Base-by-base conservation (phyloP, 1,139 yeast species). In the Scheffersomyces parashehatae region DNA sequence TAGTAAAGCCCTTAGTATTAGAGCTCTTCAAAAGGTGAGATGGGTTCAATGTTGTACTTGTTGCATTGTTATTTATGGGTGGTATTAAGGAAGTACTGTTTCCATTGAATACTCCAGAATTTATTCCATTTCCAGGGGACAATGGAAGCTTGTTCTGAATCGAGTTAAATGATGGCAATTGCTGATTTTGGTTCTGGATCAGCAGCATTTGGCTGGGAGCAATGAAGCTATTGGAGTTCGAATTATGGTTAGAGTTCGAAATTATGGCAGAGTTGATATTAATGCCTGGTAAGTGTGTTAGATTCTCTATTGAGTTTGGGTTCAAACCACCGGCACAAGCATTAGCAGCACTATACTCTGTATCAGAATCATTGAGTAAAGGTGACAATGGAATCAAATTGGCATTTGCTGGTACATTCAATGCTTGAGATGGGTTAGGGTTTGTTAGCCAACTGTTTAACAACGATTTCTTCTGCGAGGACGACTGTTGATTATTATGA, bases 361-460 rank as follows among this genome's bases (percentile, higher is more conserved):
- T 53, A 31, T 66, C 70, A 9, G 60, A 53, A 41, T 67, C 75
- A 43, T 70, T 70, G 14, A 70, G 51, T 28, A 70, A 53, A 5
- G 75, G 75, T 9, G 72, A 65, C 37, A 70, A 56, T 5, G 74
- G 73, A 14, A 70, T 69, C 28, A 64, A 48, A 46, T 62, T 62
- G 11, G 67, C 37, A 30, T 41, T 52, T 3, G 53, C 40, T 31
- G 35, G 43, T 9, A 43, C 34, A 16, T 42, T 29, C 15, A 33
- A 14, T n/a, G 33, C 11, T 12, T 39, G 42, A 16, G 11, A 52
- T 31, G 39, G 45, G 36, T 36, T 46, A 43, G 31, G 57, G 40
- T 44, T 45, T 6, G 35, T 35, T 6, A 59, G 43, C 65, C 64
- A 61, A 32, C 47, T 53, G 36, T 49, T 54, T 11, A 53, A 39